phyloP scores from a whole-genome alignment of 2,329 filamentous ascomycete genomes.

The Fusarium sp. region DNA sequence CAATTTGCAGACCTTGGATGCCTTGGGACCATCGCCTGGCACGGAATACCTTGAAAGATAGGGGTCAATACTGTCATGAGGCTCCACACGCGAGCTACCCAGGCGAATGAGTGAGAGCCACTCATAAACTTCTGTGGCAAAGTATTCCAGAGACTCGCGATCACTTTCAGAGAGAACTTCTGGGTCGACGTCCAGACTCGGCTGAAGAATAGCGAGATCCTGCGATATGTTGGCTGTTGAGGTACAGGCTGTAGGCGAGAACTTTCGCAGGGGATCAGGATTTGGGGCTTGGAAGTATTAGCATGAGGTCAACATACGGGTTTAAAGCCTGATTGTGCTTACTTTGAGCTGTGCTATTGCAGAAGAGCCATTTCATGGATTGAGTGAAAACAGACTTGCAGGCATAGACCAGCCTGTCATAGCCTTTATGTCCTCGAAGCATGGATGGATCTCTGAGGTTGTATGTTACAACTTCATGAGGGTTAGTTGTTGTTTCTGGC shows the following conservation, averaged over 20 bases:
- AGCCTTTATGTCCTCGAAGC: conserved; percentile 85
- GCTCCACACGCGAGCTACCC: conserved; percentile 70
- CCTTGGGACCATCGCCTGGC: conserved; percentile 55
- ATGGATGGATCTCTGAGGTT: conserved; percentile 81
- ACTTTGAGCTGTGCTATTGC: conserved; percentile 62
- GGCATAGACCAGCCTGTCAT: conserved; percentile 81
- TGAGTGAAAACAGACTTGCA: conserved; percentile 79
- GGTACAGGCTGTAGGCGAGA: conserved; percentile 58
- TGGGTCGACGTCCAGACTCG: conserved; percentile 43
- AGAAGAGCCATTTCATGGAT: conserved; percentile 82
- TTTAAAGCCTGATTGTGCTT: conserved; percentile 14
- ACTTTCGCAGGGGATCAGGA: conserved; percentile 62
- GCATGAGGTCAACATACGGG: conserved; percentile 2
- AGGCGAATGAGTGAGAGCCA: conserved; percentile 78
- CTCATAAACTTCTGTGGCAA: conserved; percentile 74
- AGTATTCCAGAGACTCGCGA: conserved; percentile 69
- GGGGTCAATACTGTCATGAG: conserved; percentile 70
- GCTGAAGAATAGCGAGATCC: conserved; percentile 36
- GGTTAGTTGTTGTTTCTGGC: conserved; percentile 41
- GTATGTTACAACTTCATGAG: conserved; percentile 74
- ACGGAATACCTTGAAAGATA: conserved; percentile 76
- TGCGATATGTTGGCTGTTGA: conserved; percentile 42
- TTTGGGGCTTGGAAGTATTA: conserved; percentile 55
- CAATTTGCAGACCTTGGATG: conserved; percentile 60
- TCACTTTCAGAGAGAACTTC: conserved; percentile 51